These are phyloP conservation scores for Backusella sp. DNA, from an alignment of 192 early-diverging fungal species.

Conservation along the genomic window DNA sequence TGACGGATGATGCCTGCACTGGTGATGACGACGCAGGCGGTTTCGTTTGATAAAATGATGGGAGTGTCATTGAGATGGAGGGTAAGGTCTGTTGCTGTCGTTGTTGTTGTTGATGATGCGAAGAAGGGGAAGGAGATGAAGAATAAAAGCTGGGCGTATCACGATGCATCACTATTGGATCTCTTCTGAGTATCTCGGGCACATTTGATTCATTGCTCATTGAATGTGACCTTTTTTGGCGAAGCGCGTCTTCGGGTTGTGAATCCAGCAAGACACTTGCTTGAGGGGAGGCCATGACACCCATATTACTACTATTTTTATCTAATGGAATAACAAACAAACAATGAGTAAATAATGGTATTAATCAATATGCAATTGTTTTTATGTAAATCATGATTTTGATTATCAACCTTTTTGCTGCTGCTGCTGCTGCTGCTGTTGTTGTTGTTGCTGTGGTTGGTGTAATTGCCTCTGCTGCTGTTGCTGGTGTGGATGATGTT, in stretches of 20 bases:
- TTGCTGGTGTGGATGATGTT: fast-evolving
- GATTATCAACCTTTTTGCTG: neutral
- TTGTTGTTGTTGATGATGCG: neutral
- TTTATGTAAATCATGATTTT: too few species aligned
- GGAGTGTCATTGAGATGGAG: neutral
- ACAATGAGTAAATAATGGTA: neutral
- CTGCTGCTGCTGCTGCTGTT: neutral
- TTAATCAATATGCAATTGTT: neutral
- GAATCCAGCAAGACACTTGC: neutral
- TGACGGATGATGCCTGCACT: neutral
- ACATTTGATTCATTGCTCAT: neutral
- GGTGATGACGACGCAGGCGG: neutral
- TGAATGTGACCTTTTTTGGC: slow-evolving; percentile 1
- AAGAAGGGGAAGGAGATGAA: neutral
- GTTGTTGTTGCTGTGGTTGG: neutral
- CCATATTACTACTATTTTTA: neutral
- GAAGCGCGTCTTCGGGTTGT: neutral
- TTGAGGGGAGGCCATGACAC: neutral
- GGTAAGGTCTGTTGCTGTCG: neutral
- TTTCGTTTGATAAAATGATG: neutral
- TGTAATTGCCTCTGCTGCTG: neutral
- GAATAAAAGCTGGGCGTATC: neutral
- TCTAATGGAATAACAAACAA: neutral
- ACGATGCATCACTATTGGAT: neutral
- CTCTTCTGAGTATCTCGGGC: neutral